Base-by-base conservation (phyloP, 495 filamentous ascomycete species). In the Penicillium turbatum region DNA sequence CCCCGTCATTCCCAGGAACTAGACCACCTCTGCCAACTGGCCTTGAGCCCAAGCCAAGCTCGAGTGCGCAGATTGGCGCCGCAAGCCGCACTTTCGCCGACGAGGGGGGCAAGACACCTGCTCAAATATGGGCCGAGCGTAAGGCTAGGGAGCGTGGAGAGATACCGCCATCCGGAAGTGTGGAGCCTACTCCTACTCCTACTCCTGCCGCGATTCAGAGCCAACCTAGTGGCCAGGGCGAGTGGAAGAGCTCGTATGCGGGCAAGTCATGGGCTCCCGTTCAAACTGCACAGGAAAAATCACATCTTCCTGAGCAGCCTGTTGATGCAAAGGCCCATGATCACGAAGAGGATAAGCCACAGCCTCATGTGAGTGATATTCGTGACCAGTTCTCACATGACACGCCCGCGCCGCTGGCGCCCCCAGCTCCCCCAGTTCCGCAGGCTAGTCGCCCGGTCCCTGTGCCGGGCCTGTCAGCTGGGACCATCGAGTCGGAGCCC, bases 111-210 rank as follows among this genome's bases (percentile, higher is more conserved):
- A 99, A 97, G 73, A 97, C 93, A 6, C 93, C 93, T 15, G 91
- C 95, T 19, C 93, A 99, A 65, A 68, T 96, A 15, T 99, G 93
- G 93, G 92, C 92, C 0, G 93, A 99, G 72, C 95, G 88, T 70
- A 98, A 97, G 74, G 90, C 87, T 21, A 82, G 83, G 48, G 87
- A 95, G 63, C 78, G 85, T 16, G 87, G 84, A 67, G 30, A 73
- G 40, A 74, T 68, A 30, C 40, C 74, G n/a, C 38, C 62, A 12
- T 54, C 67, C 12, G 60, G 69, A 0, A 65, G 71, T 21, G 64
- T 73, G 3, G 64, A 72, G 35, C 70, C 84, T 19, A 78, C 31
- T 34, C 67, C 47, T 17, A 17, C 41, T 32, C 67, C 35, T 26
- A n/a, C 39, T 32, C 67, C 31, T 26, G 24, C 44, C 8, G 50